Evolutionary conservation across 2,329 filamentous ascomycete species (phyloP), one percentile per base, ranked within the genome.

Genomic region (Clarireedia sp.): DNA sequence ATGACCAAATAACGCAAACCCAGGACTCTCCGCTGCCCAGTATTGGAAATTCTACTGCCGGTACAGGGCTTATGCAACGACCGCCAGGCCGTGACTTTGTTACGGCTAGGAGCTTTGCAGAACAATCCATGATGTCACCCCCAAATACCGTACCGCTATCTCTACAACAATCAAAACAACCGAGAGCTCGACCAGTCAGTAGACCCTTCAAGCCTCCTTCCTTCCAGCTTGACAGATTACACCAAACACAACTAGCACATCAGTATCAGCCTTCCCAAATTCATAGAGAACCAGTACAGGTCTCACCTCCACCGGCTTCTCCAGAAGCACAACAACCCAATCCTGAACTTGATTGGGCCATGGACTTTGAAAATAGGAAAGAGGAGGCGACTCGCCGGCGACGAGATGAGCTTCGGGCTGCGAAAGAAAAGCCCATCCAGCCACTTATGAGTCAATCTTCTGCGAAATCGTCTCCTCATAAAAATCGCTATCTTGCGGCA

Each of bases 311-410:
- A 29, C 29, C 10, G 1, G 4, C 40, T 29, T 23, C 46, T 48
- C n/a, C 47, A 44, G 40, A 54, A 44, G 37, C 24, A 54, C 36
- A 49, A 16, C 24, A 36, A 14, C 10, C 26, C 55, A 58, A 62
- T 36, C 17, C 52, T 9, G 63, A 68, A 41, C 58, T 69, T 44
- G 58, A 59, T n/a, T 67, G 63, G 63, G 61, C 66, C 46, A 66
- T 70, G 62, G 65, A 68, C 19, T 70, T 63, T 46, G 68, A 70
- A 44, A 54, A 62, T 19, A 62, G 67, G 19, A 69, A 69, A 54
- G 64, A 65, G 46, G 41, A 55, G 37, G 65, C 63, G 16, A 69
- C 59, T 40, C 64, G 60, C 24, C 59, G 56, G n/a, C 63, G 60
- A 23, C 63, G 66, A 3, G 56, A 66, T 26, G 60, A 70, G 38